Percentiles rank a stretch among this genome's conserved stretches.
Evolutionary conservation across 73 alveolate species (phyloP).

Genomic region (Paramecium biaurelia): DNA sequence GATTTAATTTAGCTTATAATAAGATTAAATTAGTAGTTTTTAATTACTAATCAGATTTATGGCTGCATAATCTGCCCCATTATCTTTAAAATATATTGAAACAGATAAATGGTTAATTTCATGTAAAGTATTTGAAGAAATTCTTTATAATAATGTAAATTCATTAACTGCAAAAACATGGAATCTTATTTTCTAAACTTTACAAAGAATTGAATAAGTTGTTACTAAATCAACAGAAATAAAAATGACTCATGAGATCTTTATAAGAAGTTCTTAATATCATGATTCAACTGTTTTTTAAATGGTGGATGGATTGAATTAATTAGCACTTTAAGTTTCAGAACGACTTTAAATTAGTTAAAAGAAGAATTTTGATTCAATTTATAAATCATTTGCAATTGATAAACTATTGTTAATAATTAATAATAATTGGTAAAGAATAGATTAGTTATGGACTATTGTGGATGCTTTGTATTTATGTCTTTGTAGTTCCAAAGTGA

Average conservation of each 20-base stretch:
- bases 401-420: neutral
- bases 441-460: neutral
- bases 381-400: conserved; percentile 36
- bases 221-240: neutral
- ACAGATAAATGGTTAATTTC: conserved; percentile 42
- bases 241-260: neutral
- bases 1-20: neutral
- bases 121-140: neutral
- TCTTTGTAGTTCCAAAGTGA: conserved; percentile 16
- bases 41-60: neutral
- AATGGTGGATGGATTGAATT: conserved; percentile 34
- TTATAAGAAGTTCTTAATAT: neutral
- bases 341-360: neutral
- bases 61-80: conserved; percentile 42
- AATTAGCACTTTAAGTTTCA: conserved; percentile 22
- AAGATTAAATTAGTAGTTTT: neutral
- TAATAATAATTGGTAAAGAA: conserved; percentile 6
- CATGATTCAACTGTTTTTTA: neutral
- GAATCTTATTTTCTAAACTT: neutral
- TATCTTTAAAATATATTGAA: neutral
- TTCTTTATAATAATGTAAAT: neutral
- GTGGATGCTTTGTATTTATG: conserved; percentile 40
- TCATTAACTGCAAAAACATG: conserved; percentile 18
- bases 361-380: conserved; percentile 22
- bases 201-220: conserved; percentile 11